phyloP scores from a whole-genome alignment of 139 green algal genomes.

The Diplosphaera chodatii region DNA sequence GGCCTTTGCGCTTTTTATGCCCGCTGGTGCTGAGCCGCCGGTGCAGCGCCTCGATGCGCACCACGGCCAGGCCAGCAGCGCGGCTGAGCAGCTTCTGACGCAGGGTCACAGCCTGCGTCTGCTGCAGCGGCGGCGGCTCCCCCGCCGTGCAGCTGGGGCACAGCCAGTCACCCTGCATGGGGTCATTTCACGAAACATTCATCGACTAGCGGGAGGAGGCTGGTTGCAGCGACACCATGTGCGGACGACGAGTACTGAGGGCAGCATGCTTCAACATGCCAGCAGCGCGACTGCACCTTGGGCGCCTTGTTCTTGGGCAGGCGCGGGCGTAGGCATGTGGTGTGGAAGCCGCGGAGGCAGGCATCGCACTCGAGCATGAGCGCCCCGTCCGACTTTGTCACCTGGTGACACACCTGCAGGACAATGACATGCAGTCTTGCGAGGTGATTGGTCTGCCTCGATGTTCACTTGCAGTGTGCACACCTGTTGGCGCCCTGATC shows the following conservation, averaged over 20 bases:
- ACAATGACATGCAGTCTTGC: no score
- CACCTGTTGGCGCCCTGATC: no score
- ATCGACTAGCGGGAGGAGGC: no score
- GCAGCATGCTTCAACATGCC: no score
- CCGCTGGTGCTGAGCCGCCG: no score
- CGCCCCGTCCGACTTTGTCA: background rate
- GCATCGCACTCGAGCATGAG: slow-evolving; percentile 83
- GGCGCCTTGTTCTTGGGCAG: slow-evolving; percentile 57
- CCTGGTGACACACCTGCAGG: background rate
- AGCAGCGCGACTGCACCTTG: slow-evolving; percentile 40
- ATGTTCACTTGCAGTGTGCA: no score
- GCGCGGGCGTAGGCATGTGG: slow-evolving; percentile 69
- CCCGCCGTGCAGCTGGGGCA: slow-evolving; percentile 50
- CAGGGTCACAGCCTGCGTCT: slow-evolving; percentile 12
- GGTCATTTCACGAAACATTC: no score
- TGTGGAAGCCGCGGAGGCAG: slow-evolving; percentile 84
- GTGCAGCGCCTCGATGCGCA: slow-evolving; percentile 42
- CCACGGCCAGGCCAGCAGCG: slow-evolving; percentile 31
- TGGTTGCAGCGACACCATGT: no score
- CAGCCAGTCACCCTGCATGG: slow-evolving; percentile 60
- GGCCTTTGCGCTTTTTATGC: no score
- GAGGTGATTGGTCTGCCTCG: no score
- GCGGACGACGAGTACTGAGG: no score
- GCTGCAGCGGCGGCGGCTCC: background rate
- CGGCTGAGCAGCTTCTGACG: slow-evolving; percentile 45